Evolutionary conservation across 1,139 yeast species (phyloP).

Genomic region (Groenewaldozyma sp.): DNA sequence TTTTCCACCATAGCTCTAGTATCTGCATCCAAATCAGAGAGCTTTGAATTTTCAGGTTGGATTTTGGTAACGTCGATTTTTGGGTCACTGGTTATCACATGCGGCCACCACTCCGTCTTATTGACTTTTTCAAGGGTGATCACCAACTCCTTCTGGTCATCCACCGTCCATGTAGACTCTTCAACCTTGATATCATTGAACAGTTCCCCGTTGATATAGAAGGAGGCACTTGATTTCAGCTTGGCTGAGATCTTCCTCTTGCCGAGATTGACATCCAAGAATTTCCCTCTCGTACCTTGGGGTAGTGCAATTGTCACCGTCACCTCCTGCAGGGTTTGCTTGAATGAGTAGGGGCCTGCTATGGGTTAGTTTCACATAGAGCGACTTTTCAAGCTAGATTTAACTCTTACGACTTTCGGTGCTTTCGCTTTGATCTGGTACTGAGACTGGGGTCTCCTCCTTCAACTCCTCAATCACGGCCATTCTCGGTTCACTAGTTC

Average conservation of each 20-base stretch:
- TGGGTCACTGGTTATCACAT: conserved; percentile 35
- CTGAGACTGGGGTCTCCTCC: not conserved
- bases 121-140: conserved; percentile 33
- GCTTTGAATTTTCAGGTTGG: conserved; percentile 34
- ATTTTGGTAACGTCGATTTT: conserved; percentile 35
- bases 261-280: conserved; percentile 24
- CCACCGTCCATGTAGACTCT: conserved; percentile 36
- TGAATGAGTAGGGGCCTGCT: conserved; percentile 29
- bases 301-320: conserved; percentile 30
- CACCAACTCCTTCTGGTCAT: conserved; percentile 31
- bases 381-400: not conserved
- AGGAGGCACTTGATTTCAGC: conserved; percentile 19
- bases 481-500: too few species aligned
- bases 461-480: not conserved
- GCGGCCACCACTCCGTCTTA: conserved; percentile 40
- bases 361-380: too few species aligned
- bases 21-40: conserved; percentile 36
- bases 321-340: conserved; percentile 36
- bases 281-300: conserved; percentile 30
- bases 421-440: not conserved
- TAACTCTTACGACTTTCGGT: too few species aligned
- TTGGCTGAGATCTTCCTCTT: conserved; percentile 22
- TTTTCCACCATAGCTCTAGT: conserved; percentile 39
- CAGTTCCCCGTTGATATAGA: conserved; percentile 29
- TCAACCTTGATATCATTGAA: conserved; percentile 29